Evolutionary conservation across 1,284 basidiomycete genomes (phyloP).

Genomic region (Cystobasidiaceae sp.): DNA sequence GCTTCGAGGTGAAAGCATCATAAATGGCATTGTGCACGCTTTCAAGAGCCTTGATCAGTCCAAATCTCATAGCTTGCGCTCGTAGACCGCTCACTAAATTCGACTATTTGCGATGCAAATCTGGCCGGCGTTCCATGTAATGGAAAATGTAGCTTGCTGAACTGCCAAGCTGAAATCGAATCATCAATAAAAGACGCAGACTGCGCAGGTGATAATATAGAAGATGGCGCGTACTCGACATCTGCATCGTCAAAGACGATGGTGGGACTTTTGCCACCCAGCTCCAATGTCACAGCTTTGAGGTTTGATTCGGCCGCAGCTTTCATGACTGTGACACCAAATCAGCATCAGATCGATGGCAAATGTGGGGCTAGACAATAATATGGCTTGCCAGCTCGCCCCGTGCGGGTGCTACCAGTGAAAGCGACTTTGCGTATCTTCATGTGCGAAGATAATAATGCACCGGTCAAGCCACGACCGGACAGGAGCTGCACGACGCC

Average conservation of each 20-base stretch:
- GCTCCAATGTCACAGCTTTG: conserved; percentile 47
- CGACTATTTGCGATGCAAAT: conserved; percentile 28
- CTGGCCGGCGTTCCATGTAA: conserved; percentile 25
- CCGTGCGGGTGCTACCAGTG: too few relatives aligned
- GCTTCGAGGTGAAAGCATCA: not conserved
- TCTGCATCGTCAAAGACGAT: conserved; percentile 48
- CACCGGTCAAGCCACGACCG: not conserved
- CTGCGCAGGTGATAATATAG: too few relatives aligned
- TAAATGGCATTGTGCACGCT: not conserved
- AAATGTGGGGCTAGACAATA: too few relatives aligned
- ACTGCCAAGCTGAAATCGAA: conserved; percentile 42
- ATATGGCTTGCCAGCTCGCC: too few relatives aligned
- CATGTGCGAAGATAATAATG: not conserved
- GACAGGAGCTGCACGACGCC: not conserved
- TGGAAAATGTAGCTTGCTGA: conserved; percentile 25
- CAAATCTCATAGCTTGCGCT: not conserved
- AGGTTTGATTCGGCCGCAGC: conserved; percentile 39
- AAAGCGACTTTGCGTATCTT: not conserved
- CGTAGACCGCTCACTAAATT: not conserved
- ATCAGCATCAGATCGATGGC: too few relatives aligned
- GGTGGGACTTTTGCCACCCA: conserved; percentile 48
- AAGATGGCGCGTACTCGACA: not conserved
- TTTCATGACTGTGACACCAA: not conserved
- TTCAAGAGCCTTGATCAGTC: too few relatives aligned
- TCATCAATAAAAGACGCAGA: too few relatives aligned